Conservation (phyloP, 2,329 filamentous ascomycete genomes). For the Raffaelea arxii region DNA sequence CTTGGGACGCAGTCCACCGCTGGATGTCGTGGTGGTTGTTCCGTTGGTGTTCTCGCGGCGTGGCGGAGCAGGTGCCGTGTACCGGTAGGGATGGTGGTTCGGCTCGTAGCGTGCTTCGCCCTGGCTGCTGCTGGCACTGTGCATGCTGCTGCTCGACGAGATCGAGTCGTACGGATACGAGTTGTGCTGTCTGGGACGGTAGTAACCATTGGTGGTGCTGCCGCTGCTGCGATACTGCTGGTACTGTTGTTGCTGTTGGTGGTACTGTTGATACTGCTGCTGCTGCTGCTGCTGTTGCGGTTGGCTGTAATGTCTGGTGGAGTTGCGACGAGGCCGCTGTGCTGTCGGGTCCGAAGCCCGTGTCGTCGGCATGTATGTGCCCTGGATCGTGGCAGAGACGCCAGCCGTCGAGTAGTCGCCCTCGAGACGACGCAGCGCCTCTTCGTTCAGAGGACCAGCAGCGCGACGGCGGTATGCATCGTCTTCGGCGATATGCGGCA, state of each 20-base stretch:
- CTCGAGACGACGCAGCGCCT: conserved; percentile 17
- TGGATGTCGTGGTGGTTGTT: too few relatives aligned
- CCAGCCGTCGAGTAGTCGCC: conserved; percentile 11
- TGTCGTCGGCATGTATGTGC: conserved; percentile 2
- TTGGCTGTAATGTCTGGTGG: conserved; percentile 7
- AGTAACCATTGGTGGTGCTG: conserved; percentile 2
- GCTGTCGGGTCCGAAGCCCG: too few relatives aligned
- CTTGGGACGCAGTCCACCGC: too few relatives aligned
- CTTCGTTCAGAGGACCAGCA: conserved; percentile 15
- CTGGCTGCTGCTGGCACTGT: conserved; percentile 3
- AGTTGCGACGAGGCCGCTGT: too few relatives aligned
- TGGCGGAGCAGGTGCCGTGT: background rate
- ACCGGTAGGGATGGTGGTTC: conserved; percentile 1
- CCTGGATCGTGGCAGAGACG: conserved; percentile 1
- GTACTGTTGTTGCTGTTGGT: conserved; percentile 10
- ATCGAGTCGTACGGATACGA: conserved; percentile 15
- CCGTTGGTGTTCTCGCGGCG: background rate
- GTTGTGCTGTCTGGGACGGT: conserved; percentile 12
- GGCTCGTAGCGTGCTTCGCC: conserved; percentile 4
- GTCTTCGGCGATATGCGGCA: conserved; percentile 13
- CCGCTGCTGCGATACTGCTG: background rate
- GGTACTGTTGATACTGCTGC: background rate
- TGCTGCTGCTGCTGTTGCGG: conserved; percentile 11
- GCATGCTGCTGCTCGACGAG: conserved; percentile 2
- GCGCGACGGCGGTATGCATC: background rate